Base-by-base conservation (phyloP, 495 filamentous ascomycete genomes). In the Usnea hakonensis region DNA sequence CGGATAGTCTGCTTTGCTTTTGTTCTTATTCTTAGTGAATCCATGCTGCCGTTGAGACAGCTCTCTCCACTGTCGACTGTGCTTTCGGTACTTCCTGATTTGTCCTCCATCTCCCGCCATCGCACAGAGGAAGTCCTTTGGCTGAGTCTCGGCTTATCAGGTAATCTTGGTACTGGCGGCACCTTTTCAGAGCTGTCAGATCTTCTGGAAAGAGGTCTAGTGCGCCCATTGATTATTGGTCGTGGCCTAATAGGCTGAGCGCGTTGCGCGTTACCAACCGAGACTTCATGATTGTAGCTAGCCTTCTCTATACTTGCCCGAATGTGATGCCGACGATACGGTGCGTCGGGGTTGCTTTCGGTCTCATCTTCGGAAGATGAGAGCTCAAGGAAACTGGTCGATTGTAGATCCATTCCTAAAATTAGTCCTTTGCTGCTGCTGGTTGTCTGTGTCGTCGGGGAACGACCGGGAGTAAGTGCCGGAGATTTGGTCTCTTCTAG, bases 101-200 rank as follows among this genome's bases (percentile, higher is more conserved):
- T 68, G 50, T 61, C 60, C 35, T 63, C 61, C 52, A 60, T 58
- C 36, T 69, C 68, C 2, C 63, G 68, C 68, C 68, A 69, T 28
- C 57, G 46, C 56, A 59, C 64, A 4, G 66, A 68, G 21, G 66
- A 68, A 44, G 23, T 55, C 10, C 68, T 59, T 46, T 58, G 65
- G 53, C 60, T 61, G 30, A 65, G 38, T 17, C 48, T 55, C 8
- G 65, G 62, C 33, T 67, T 64, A n/a, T 56, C 50, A 21, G 65
- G 68, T 7, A 69, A 57, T 9, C 33, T 64, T 13, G 68, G 68
- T 23, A 69, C 65, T 35, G 68, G 68, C 9, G 68, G 68, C 9
- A 67, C 62, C 4, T 40, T 44, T 26, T 69, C 65, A 11, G 62
- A 61, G 32, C 55, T 62, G 26, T 60, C 67, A 28, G 57, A 64